Percentiles rank a stretch among this genome's conserved stretches.
These are phyloP conservation scores for Sabuloglossum arenarium DNA, from an alignment of 495 filamentous ascomycete species.

Conservation along the genomic window DNA sequence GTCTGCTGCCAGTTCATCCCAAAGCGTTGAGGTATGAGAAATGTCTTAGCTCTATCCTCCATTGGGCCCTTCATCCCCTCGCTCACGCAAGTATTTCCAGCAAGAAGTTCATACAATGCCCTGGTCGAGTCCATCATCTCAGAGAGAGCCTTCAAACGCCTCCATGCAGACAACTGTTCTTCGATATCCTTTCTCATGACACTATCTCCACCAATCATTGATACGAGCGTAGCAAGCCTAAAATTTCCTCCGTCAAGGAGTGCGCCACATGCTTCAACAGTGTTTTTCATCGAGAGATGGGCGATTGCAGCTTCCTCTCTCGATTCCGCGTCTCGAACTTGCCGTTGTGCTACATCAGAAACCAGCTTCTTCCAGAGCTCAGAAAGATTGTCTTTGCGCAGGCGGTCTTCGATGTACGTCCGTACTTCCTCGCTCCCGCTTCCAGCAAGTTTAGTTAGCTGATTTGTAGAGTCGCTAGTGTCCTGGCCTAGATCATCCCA, in stretches of 20 bases:
- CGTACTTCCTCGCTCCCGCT: slow-evolving; percentile 17
- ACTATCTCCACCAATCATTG: slow-evolving; percentile 53
- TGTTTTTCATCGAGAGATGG: slow-evolving; percentile 50
- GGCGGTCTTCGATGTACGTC: slow-evolving; percentile 21
- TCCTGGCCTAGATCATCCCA: slow-evolving; percentile 49
- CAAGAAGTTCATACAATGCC: slow-evolving; percentile 71
- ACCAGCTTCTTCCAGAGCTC: slow-evolving; percentile 44
- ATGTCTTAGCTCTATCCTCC: slow-evolving; percentile 58
- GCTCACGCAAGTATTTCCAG: slow-evolving; percentile 63
- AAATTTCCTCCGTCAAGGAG: slow-evolving; percentile 53
- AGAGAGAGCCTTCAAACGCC: slow-evolving; percentile 52
- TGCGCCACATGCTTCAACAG: slow-evolving; percentile 61
- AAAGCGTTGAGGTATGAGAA: slow-evolving; percentile 62
- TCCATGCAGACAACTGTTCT: slow-evolving; percentile 68
- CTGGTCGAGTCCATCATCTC: slow-evolving; percentile 76
- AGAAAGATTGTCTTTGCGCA: slow-evolving; percentile 34
- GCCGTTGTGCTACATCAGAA: slow-evolving; percentile 27
- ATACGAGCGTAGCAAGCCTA: slow-evolving; percentile 61
- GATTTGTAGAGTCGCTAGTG: no score
- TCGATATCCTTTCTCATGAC: slow-evolving; percentile 43
- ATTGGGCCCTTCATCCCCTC: slow-evolving; percentile 49
- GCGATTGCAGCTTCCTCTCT: slow-evolving; percentile 70
- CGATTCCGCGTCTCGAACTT: slow-evolving; percentile 27
- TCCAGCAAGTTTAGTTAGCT: slow-evolving; percentile 21
- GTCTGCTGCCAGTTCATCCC: slow-evolving; percentile 79